These are phyloP conservation scores for Esteya vermicola DNA, from an alignment of 2,329 filamentous ascomycete species.

Conservation along the genomic window DNA sequence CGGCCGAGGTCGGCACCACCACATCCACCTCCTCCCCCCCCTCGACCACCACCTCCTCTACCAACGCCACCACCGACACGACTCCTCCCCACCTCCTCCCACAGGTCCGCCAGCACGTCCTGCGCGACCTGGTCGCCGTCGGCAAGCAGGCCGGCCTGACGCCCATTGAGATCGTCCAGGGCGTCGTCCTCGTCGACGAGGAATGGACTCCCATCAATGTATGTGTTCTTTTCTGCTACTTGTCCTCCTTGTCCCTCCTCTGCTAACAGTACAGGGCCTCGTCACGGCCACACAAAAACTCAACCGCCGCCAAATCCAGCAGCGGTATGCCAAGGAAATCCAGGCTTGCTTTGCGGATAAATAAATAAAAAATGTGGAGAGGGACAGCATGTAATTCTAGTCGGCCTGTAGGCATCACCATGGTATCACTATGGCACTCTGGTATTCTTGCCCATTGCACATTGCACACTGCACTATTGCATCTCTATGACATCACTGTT, in stretches of 20 bases:
- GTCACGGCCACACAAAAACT: constrained; percentile 50
- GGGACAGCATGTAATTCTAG: too few relatives aligned
- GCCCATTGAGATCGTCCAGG: constrained; percentile 60
- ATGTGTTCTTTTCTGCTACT: constrained; percentile 28
- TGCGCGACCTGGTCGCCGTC: constrained; percentile 53
- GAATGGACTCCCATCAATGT: constrained; percentile 81
- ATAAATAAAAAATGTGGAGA: too few relatives aligned
- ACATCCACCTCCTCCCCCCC: constrained; percentile 15
- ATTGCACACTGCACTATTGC: too few relatives aligned
- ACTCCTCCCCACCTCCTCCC: too few relatives aligned
- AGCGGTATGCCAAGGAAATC: constrained; percentile 37
- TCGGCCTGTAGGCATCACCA: background rate
- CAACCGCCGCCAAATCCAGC: constrained; percentile 37
- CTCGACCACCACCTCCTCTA: constrained; percentile 52
- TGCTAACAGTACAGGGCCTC: constrained; percentile 28
- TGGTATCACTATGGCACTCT: too few relatives aligned
- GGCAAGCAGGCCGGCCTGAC: constrained; percentile 53
- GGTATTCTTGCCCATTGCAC: too few relatives aligned
- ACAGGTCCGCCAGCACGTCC: constrained; percentile 42
- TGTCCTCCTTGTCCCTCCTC: background rate
- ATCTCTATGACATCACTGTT: too few relatives aligned
- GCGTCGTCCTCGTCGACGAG: constrained; percentile 66
- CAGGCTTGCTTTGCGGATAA: constrained; percentile 18
- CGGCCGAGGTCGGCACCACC: constrained; percentile 43
- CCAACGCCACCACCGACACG: too few relatives aligned